A percentile compares a stretch with the other conserved stretches of the same genome.
Evolutionary conservation across 1,284 basidiomycete genomes (phyloP).

Genomic region (Puccinia triticina): DNA sequence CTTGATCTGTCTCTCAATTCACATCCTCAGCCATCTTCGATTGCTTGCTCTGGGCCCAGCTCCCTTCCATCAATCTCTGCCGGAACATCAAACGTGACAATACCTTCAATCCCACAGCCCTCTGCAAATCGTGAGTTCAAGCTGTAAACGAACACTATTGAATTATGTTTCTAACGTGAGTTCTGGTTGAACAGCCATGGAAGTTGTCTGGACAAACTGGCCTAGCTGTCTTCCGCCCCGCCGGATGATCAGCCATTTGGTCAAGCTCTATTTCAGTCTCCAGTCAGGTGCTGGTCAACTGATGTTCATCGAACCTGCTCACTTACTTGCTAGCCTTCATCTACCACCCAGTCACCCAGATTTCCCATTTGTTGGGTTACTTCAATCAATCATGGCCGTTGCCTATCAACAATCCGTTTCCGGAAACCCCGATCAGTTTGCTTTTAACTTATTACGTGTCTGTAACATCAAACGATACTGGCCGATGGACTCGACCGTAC

Average conservation of each 20-base stretch:
- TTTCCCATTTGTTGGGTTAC: conserved; percentile 43
- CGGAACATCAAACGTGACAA: neutral
- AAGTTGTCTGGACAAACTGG: conserved; percentile 29
- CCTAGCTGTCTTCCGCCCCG: conserved; percentile 36
- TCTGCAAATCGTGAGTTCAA: neutral
- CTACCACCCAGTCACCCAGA: conserved; percentile 29
- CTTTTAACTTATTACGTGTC: conserved; percentile 5
- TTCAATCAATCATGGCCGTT: conserved; percentile 47
- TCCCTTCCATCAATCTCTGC: conserved; percentile 20
- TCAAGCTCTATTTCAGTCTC: conserved; percentile 36
- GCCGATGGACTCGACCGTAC: conserved; percentile 5
- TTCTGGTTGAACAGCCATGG: neutral
- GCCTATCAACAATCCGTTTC: conserved; percentile 18
- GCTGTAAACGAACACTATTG: neutral
- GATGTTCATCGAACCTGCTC: conserved; percentile 36
- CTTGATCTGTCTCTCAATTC: conserved; percentile 26
- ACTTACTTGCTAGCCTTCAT: conserved; percentile 29
- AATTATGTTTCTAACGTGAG: neutral
- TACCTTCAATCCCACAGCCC: neutral
- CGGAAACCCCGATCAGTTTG: conserved; percentile 23
- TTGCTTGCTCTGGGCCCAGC: neutral
- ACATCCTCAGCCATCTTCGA: conserved; percentile 7
- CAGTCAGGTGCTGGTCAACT: conserved; percentile 32
- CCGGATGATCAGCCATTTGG: conserved; percentile 32
- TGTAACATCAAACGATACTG: conserved; percentile 45